Evolutionary conservation across 345 rosid species (phyloP), one percentile per base, ranked within the genome.

Genomic region (Eucalyptus rudis): DNA sequence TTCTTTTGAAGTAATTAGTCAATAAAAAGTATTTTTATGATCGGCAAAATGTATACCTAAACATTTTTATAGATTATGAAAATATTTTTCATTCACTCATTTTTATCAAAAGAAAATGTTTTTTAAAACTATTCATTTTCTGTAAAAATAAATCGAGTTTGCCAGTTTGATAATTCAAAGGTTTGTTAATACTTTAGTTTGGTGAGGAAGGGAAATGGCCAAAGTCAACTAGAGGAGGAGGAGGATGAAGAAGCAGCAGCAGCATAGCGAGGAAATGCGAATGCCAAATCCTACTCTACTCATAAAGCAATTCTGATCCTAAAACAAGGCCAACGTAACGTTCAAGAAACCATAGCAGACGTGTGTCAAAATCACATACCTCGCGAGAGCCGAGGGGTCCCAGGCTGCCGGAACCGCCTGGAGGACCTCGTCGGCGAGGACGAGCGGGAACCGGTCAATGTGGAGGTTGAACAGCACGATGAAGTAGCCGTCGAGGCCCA

Each of bases 341-440:
- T 27, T 51, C 44, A 11, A 27, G 62, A 52, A 49, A 52, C 87
- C 45, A 20, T 33, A 33, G 45, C 17, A 50, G 49, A 3, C 15
- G 29, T 15, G 22, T n/a, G 12, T 25, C 13, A 25, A 40, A 10
- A 13, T 27, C 27, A 20, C 27, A 25, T 87, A 94, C 99, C 99
- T 96, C 62, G 99, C 96, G 3, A 98, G 91, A 47, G 93, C 96
- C 12, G 43, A 85, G 31, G 99, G 99, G 90, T 96, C 96, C 99
- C 98, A 98, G 1, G 92, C 89, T 16, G 98, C 92, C 5, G 99
- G 99, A 86, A 98, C 98, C 1, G 96, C 96, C 56, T 93, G 87
- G 29, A 92, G 88, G 86, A 98, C 97, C 59, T 94, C 93, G 47
- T 95, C 94, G 49, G 94, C 92, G 87, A 98, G 97, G 88, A 91